These are phyloP conservation scores for Avena eriantha DNA, from an alignment of 176 grass and related monocot species.

Conservation along the genomic window DNA sequence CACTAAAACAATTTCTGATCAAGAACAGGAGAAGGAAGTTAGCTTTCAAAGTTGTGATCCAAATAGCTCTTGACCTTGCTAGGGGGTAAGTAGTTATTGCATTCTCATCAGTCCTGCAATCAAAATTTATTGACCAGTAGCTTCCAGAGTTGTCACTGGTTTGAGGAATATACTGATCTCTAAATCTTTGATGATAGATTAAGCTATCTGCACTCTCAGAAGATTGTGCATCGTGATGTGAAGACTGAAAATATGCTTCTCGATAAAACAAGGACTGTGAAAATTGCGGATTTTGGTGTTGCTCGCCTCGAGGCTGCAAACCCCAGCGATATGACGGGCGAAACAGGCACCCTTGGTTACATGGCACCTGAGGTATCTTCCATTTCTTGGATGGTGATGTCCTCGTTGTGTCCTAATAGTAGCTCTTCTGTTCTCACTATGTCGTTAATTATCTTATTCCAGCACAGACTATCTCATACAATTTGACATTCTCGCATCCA, in stretches of 20 bases:
- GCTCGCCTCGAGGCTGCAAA: conserved; percentile 87
- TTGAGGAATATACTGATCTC: not conserved
- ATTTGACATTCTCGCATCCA: no score
- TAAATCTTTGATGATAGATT: conserved; percentile 49
- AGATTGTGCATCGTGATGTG: conserved; percentile 93
- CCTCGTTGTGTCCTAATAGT: not conserved
- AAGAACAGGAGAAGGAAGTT: conserved; percentile 92
- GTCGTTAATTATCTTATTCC: no score
- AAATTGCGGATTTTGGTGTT: conserved; percentile 98
- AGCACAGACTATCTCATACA: no score
- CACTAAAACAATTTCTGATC: conserved; percentile 91
- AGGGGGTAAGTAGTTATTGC: conserved; percentile 62
- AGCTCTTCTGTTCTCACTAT: no score
- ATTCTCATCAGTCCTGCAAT: not conserved
- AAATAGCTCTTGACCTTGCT: conserved; percentile 89
- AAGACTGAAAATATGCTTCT: conserved; percentile 99
- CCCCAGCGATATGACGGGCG: conserved; percentile 93
- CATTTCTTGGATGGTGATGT: not conserved
- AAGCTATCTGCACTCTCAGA: conserved; percentile 92
- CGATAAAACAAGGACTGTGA: conserved; percentile 80
- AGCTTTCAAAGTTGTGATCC: conserved; percentile 90
- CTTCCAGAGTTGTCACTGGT: conserved; percentile 4
- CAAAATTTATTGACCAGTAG: not conserved
- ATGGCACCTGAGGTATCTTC: conserved; percentile 95
- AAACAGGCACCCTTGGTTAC: conserved; percentile 97